These are phyloP conservation scores for Eucalyptus guilfoylei DNA, from an alignment of 345 rosid species.

Conservation along the genomic window DNA sequence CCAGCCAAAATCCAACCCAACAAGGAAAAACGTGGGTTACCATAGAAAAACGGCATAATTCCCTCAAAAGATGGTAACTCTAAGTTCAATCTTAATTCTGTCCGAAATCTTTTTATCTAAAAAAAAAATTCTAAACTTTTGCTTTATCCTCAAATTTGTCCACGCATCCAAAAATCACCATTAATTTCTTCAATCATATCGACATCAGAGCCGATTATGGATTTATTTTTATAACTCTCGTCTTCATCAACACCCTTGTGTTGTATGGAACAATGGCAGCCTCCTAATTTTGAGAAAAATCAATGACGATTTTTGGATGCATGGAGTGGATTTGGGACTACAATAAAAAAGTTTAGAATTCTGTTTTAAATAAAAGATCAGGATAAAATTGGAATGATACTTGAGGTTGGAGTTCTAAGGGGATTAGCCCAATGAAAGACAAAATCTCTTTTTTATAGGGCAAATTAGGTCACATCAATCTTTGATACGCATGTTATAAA, in stretches of 20 bases:
- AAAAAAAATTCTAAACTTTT: neutral
- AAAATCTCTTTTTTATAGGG: neutral
- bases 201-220: neutral
- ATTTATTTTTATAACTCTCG: neutral
- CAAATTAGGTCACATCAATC: neutral
- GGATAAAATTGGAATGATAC: neutral
- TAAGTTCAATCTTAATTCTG: neutral
- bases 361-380: accelerated
- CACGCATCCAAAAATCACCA: neutral
- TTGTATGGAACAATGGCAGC: neutral
- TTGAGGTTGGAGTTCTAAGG: neutral
- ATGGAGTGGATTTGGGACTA: neutral
- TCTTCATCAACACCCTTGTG: neutral
- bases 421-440: neutral
- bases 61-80: neutral
- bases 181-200: neutral
- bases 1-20: neutral
- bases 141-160: neutral
- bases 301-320: neutral
- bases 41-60: neutral
- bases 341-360: neutral
- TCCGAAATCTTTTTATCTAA: neutral
- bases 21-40: neutral
- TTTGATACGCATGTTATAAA: neutral
- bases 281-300: neutral